Evolutionary conservation across 805 yeast genomes (phyloP), one percentile per base, ranked within the genome.

Genomic region (Peterozyma toletana): DNA sequence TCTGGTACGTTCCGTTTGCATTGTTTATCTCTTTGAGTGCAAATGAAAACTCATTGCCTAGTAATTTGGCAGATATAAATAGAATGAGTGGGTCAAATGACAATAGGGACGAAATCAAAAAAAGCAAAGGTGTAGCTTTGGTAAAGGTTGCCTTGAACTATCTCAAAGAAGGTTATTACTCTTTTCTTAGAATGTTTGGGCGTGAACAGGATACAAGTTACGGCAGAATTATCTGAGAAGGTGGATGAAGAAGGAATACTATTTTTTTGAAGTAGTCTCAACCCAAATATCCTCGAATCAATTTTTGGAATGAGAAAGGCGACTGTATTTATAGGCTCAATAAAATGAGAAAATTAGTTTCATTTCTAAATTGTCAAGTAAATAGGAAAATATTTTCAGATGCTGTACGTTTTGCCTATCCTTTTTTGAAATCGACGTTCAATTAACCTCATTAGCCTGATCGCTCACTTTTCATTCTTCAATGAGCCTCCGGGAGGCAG

Each of bases 1-100:
- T 93, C 15, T 93, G 99, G 99, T 73, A 91, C 47, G 77, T 93
- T 29, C 99, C 99, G 31, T 88, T 93, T 60, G 82, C 96, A 3
- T 70, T 93, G 45, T 91, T 93, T 62, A 91, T 93, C 14, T 83
- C 96, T 30, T 69, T 93, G 47, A 86, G 95, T 58, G 97, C 97
- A 1, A 86, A 87, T 49, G 99, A 93, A 56, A 84, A 86, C 55
- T 79, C 85, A 15, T 71, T 93, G 37, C 99, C 99, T 9, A 69
- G 56, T 4, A 57, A 51, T 21, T 43, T 53, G 18, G 41, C 51
- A 2, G 63, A 58, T 39, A 16, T 58, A 17, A 44, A 44, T 35
- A 40, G 51, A 35, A 40, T 45, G 16, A 47, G 43, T 33, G 49
- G 48, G 70, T 64, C 48, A 68, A 64, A 67, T 51, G 59, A 63